A percentile compares a stretch with the other conserved stretches of the same genome.
Evolutionary conservation across 371 early-diverging fungal genomes (phyloP).

Genomic region (Lichtheimia hyalospora): DNA sequence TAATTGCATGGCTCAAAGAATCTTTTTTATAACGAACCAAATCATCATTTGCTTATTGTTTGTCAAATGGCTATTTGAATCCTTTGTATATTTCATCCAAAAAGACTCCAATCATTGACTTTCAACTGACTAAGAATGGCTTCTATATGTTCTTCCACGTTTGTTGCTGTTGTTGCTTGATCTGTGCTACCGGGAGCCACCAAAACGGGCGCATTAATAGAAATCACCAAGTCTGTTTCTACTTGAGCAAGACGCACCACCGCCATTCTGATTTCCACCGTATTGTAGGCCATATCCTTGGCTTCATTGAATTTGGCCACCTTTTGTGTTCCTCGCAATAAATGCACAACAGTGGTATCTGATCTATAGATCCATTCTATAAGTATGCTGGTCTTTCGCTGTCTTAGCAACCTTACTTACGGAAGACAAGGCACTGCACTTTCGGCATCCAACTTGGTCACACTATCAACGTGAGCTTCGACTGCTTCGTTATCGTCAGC

Average conservation of each 20-base stretch:
- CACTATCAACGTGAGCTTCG: constrained; percentile 18
- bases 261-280: constrained; percentile 66
- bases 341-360: constrained; percentile 17
- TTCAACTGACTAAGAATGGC: constrained; percentile 37
- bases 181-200: constrained; percentile 43
- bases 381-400: no score
- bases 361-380: not conserved
- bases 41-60: no score
- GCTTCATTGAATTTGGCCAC: constrained; percentile 72
- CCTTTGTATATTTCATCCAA: constrained; percentile 25
- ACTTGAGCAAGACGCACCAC: constrained; percentile 65
- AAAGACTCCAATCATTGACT: constrained; percentile 63
- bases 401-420: constrained; percentile 34
- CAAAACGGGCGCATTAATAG: constrained; percentile 66
- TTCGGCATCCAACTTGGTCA: constrained; percentile 22
- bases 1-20: no score
- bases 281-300: constrained; percentile 51
- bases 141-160: constrained; percentile 51
- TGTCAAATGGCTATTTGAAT: no score
- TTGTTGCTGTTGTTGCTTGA: constrained; percentile 22
- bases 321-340: constrained; percentile 61
- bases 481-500: constrained; percentile 79
- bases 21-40: no score
- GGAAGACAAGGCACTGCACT: constrained; percentile 49
- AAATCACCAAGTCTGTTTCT: constrained; percentile 72